Percentiles rank a stretch among this genome's conserved stretches.
phyloP scores from a whole-genome alignment of 805 yeast genomes.

The Naumovozyma dairenensis region DNA sequence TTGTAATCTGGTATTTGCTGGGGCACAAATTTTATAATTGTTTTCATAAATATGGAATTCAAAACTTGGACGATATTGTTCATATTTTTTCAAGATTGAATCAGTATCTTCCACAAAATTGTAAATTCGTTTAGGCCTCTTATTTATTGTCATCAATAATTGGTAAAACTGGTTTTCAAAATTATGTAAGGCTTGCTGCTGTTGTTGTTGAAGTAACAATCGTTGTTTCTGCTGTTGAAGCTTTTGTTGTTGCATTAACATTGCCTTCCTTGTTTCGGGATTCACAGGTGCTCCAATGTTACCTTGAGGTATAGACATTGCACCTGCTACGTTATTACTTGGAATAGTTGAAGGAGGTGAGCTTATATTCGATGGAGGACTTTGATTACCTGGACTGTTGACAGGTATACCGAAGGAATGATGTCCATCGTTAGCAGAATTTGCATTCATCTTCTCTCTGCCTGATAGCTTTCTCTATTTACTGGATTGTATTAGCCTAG shows the following conservation, averaged over 20 bases:
- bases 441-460: slow-evolving; percentile 2
- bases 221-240: slow-evolving; percentile 18
- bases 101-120: slow-evolving; percentile 63
- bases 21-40: slow-evolving; percentile 84
- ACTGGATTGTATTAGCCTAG: too few species aligned
- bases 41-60: slow-evolving; percentile 87
- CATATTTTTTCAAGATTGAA: slow-evolving; percentile 66
- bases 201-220: slow-evolving; percentile 28
- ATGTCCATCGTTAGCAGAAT: background rate
- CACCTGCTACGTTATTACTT: too few species aligned
- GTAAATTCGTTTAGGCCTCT: slow-evolving; percentile 37
- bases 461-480: too few species aligned
- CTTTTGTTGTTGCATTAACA: slow-evolving; percentile 4
- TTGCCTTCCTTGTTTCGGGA: slow-evolving; percentile 6
- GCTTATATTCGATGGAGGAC: background rate
- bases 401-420: slow-evolving; percentile 15
- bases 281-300: slow-evolving; percentile 12
- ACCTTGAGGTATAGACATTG: too few species aligned
- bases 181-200: slow-evolving; percentile 35
- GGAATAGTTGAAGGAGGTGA: slow-evolving; percentile 1
- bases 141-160: slow-evolving; percentile 25
- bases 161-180: slow-evolving; percentile 35
- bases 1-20: slow-evolving; percentile 31
- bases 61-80: slow-evolving; percentile 66
- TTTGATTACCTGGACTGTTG: slow-evolving; percentile 11